Evolutionary conservation across 2,329 filamentous ascomycete genomes (phyloP), one percentile per base, ranked within the genome.

Genomic region (Ophiostoma australiae): DNA sequence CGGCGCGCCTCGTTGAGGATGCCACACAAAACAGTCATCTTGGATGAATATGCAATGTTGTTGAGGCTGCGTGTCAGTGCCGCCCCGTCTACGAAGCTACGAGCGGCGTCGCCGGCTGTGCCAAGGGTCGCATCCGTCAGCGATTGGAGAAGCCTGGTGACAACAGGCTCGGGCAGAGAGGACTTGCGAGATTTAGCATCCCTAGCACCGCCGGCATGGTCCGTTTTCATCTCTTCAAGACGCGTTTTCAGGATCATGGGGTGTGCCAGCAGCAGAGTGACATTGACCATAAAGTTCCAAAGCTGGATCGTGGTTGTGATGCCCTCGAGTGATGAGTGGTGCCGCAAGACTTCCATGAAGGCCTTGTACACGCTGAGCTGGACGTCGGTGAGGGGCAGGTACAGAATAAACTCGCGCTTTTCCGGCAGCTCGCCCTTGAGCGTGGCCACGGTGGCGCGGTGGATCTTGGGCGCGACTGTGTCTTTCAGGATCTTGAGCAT

Each of bases 321-420:
- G 23, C 52, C 33, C 1, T 70, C 58, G 13, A 63, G 44, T 1
- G 72, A n/a, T 4, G 13, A 37, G 1, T 73, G 31, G 13, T 72
- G 39, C 39, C 41, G 67, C 72, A 63, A 33, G 7, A 55, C 74
- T 48, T 75, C 69, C 23, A 86, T 76, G 73, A 83, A 87, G 5
- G 77, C 72, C 44, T 80, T 74, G 78, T 97, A 97, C 0, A 89
- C 83, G 1, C 81, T 76, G 63, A 79, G 80, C 78, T 97, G 94
- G 1, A 91, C 67, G 0, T 81, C 75, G 0, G 91, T 92, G 13
- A 95, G 81, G 7, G 90, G 87, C 6, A 97, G 82, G 3, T 85
- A 91, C 70, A 97, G 85, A 39, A 96, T 86, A 76, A 94, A 97
- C 77, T 97, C 94, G 8, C 85, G 86, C 78, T 97, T 97, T 0